Percentiles rank a stretch among this genome's conserved stretches.
Conservation (phyloP, 2,329 filamentous ascomycete genomes). For the Lachnellula subtilissima region DNA sequence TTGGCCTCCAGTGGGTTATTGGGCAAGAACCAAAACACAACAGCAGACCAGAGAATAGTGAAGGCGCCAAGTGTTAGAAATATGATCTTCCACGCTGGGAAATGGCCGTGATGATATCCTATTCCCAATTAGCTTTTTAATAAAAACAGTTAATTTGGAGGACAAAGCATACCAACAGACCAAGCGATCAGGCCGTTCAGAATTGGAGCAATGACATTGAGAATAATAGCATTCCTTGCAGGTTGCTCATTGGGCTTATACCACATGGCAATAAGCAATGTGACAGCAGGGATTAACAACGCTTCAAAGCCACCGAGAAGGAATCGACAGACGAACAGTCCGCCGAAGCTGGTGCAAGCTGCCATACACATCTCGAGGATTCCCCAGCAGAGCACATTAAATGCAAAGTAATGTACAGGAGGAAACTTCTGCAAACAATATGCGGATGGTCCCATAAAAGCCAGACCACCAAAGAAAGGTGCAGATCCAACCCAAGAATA, state of each 20-base stretch:
- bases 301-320: constrained; percentile 50
- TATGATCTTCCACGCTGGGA: constrained; percentile 27
- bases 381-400: constrained; percentile 22
- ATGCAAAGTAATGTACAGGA: constrained; percentile 12
- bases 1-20: constrained; percentile 43
- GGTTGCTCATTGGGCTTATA: constrained; percentile 51
- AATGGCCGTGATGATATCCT: constrained; percentile 18
- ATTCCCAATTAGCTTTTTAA: background rate
- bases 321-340: constrained; percentile 44
- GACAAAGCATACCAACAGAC: constrained; percentile 12
- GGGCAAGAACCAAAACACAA: constrained; percentile 31
- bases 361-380: constrained; percentile 43
- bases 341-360: constrained; percentile 45
- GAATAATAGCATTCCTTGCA: constrained; percentile 34
- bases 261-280: constrained; percentile 51
- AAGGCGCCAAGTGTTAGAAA: constrained; percentile 25
- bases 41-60: constrained; percentile 20
- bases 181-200: constrained; percentile 25
- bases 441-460: constrained; percentile 22
- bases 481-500: constrained; percentile 27
- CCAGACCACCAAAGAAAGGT: constrained; percentile 23
- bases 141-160: background rate
- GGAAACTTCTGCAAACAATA: constrained; percentile 23
- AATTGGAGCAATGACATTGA: constrained; percentile 25
- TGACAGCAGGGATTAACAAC: constrained; percentile 47